These are phyloP conservation scores for Lyophyllum shimeji DNA, from an alignment of 768 basidiomycete genomes.

Conservation along the genomic window DNA sequence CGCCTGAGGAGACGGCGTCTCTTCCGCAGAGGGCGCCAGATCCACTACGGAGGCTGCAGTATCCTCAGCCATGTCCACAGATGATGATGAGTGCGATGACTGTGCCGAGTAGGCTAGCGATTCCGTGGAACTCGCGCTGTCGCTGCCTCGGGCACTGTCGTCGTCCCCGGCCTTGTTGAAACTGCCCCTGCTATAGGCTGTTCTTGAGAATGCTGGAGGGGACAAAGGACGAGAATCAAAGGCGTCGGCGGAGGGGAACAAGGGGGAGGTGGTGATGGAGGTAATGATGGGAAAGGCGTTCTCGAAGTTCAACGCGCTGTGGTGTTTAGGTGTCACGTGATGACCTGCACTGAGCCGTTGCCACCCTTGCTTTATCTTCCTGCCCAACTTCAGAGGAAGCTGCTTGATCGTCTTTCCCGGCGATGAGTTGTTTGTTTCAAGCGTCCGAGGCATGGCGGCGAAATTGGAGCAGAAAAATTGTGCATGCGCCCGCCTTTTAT, in stretches of 20 bases:
- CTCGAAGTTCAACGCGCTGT: constrained; percentile 6
- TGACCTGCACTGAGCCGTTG: constrained; percentile 9
- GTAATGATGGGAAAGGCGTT: constrained; percentile 24
- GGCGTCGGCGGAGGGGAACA: constrained; percentile 38
- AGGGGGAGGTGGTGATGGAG: constrained; percentile 31
- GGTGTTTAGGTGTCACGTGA: constrained; percentile 23
- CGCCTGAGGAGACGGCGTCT: background rate
- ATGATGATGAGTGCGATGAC: constrained; percentile 10
- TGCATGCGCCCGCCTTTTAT: constrained; percentile 14
- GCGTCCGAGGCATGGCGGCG: constrained; percentile 11
- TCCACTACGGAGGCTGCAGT: background rate
- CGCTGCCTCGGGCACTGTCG: constrained; percentile 2
- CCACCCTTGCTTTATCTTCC: constrained; percentile 21
- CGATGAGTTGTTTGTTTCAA: constrained; percentile 14
- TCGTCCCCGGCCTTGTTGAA: constrained; percentile 8
- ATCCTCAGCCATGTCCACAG: constrained; percentile 3
- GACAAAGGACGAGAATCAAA: constrained; percentile 13
- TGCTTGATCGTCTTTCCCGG: constrained; percentile 18
- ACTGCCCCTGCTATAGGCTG: constrained; percentile 17
- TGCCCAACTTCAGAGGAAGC: constrained; percentile 23
- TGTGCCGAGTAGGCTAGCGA: constrained; percentile 2
- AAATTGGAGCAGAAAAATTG: background rate
- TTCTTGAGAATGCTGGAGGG: background rate
- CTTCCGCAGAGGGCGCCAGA: background rate
- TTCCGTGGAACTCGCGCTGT: constrained; percentile 10